Base-by-base conservation (phyloP, 768 basidiomycete genomes). In the Agaricus blazei region DNA sequence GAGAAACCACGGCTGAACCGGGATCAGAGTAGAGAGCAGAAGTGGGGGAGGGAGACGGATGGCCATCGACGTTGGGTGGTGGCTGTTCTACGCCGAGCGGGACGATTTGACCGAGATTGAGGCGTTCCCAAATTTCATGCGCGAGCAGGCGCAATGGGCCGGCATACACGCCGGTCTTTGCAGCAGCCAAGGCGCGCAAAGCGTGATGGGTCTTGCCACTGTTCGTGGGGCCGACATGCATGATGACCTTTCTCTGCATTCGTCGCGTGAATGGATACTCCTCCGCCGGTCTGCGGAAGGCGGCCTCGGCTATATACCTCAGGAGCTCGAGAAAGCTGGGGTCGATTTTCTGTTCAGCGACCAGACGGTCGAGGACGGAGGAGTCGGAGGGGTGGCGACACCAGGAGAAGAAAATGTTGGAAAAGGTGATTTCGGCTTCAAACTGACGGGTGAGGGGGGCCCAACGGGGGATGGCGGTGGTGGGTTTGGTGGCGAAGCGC, bases 211-310 rank as follows among this genome's bases (percentile, higher is more conserved):
- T 99, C 73, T 99, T 99, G 29, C 96, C 97, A 59, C 90, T 92
- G 69, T 98, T 99, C 24, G 97, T 98, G 0, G 97, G 97, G 0
- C 96, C 97, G 40, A 99, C 93, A 63, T 99, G 96, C 77, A 98
- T 86, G 67, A 95, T 87, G 62, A 98, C 74, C 61, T 86, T 90
- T 19, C 95, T 80, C 15, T 75, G 78, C 59, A 85, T 71, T 9
- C 67, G 63, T 9, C 96, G 83, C 0, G 93, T 84, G 8, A 51
- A 15, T 0, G 72, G 64, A 62, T 66, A 84, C 9, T 70, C 64
- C 56, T 85, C 83, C 0, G 76, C 77, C 0, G 80, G 79, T 23
- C 48, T 37, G 2, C 54, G 40, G 15, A 36, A n/a, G 4, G 48
- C 40, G 2, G 44, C 54, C 4, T 34, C 6, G 26, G 48, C 54